A percentile compares a stretch with the other conserved stretches of the same genome.
Conservation (phyloP, 108 stramenopile genomes). For the Skeletonema marinoi region DNA sequence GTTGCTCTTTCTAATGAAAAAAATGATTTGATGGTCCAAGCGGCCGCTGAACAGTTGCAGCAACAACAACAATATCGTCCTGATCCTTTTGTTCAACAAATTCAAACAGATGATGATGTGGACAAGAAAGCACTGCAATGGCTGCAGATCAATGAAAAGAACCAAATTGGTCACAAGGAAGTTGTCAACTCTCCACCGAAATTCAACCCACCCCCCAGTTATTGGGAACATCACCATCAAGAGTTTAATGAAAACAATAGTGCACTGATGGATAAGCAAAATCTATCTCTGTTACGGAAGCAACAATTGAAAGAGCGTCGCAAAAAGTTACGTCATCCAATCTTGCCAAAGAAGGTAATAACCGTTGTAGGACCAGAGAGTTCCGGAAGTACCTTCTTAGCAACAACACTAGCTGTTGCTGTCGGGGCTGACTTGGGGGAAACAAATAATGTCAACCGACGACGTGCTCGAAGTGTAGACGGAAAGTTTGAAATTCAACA, state of each 20-base stretch:
- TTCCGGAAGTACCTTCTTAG: conserved; percentile 40
- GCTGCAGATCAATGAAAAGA: neutral
- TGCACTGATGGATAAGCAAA: neutral
- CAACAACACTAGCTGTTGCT: conserved; percentile 22
- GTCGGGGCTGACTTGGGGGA: neutral
- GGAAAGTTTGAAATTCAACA: conserved; percentile 31
- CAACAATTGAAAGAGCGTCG: neutral
- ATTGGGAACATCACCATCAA: neutral
- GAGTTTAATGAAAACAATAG: neutral
- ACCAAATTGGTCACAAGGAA: neutral
- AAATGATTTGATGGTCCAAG: neutral
- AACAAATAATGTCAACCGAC: neutral
- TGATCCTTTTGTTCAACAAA: neutral
- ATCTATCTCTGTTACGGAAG: neutral
- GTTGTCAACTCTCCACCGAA: neutral
- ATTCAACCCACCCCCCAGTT: neutral
- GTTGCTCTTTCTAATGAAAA: neutral
- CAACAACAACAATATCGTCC: neutral
- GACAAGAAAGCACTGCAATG: neutral
- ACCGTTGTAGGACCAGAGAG: conserved; percentile 48
- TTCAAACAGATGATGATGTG: neutral
- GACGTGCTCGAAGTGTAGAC: conserved; percentile 7
- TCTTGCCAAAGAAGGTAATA: conserved; percentile 32
- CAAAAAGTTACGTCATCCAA: neutral
- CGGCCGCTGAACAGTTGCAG: neutral